Conservation (phyloP, 495 filamentous ascomycete genomes). For the Aspergillus mulundensis region DNA sequence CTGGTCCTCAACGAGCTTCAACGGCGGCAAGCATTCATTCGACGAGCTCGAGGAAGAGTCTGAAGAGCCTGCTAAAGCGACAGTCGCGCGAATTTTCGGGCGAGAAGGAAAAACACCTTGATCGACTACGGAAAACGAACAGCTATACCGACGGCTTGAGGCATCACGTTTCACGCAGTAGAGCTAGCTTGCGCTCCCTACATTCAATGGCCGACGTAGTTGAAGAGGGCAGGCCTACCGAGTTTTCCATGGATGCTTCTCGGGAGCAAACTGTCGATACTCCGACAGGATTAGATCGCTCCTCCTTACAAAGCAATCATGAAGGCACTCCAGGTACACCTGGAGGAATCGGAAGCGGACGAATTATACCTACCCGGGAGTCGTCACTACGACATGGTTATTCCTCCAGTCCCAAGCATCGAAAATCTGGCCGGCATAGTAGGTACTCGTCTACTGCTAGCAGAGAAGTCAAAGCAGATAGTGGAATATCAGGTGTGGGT, state of each 20-base stretch:
- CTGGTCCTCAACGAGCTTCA: constrained; percentile 32
- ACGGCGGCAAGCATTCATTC: constrained; percentile 41
- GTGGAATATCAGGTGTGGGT: constrained; percentile 28
- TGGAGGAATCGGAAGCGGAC: constrained; percentile 43
- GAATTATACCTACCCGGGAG: constrained; percentile 61
- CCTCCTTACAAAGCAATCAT: constrained; percentile 25
- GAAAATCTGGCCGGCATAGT: constrained; percentile 34
- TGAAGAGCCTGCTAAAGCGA: constrained; percentile 36
- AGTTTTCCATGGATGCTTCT: constrained; percentile 19
- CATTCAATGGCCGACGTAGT: constrained; percentile 45
- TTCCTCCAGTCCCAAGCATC: constrained; percentile 34
- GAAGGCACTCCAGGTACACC: constrained; percentile 31
- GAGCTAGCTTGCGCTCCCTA: constrained; percentile 41
- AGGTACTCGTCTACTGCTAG: constrained; percentile 39
- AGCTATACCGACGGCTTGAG: constrained; percentile 37
- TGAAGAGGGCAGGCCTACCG: constrained; percentile 31
- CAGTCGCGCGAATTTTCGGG: constrained; percentile 34
- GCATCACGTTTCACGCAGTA: constrained; percentile 34
- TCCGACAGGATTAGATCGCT: constrained; percentile 26
- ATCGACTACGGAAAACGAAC: constrained; percentile 34
- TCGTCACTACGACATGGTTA: constrained; percentile 61
- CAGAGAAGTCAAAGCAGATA: constrained; percentile 33
- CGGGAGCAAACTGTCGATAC: constrained; percentile 20
- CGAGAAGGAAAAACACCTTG: constrained; percentile 33
- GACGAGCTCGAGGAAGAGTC: constrained; percentile 38